phyloP scores from a whole-genome alignment of 352 stramenopile species.

The Globisporangium recalcitrans region DNA sequence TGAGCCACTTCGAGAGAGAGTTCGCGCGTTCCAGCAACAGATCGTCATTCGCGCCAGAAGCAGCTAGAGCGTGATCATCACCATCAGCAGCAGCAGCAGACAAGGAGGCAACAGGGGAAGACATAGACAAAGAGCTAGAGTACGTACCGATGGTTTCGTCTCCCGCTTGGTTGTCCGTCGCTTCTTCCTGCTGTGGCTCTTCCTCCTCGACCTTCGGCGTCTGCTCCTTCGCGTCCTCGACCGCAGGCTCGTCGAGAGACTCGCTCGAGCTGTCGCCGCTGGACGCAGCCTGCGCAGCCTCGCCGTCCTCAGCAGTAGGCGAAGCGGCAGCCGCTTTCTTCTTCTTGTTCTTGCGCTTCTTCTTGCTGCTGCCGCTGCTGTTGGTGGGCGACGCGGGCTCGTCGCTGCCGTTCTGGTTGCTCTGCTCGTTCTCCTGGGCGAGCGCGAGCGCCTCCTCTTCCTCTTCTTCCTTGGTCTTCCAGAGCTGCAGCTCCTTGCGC shows the following conservation, averaged over 20 bases:
- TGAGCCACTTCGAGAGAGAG: slow-evolving; percentile 13
- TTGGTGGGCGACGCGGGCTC: slow-evolving; percentile 14
- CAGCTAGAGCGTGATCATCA: slow-evolving; percentile 4
- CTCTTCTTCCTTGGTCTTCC: slow-evolving; percentile 32
- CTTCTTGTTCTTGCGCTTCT: slow-evolving; percentile 30
- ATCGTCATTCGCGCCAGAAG: neutral
- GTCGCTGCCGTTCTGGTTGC: slow-evolving; percentile 19
- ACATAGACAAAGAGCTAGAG: neutral
- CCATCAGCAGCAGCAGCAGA: neutral
- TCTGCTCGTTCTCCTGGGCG: slow-evolving; percentile 13
- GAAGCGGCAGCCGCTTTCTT: slow-evolving; percentile 8
- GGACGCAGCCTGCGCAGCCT: neutral
- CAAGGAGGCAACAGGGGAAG: neutral
- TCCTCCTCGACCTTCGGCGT: slow-evolving; percentile 5
- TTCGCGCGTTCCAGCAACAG: slow-evolving; percentile 10
- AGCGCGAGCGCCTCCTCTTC: slow-evolving; percentile 4
- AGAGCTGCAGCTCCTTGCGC: slow-evolving; percentile 66
- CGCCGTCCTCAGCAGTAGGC: neutral
- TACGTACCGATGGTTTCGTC: slow-evolving; percentile 16
- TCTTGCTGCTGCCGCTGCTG: slow-evolving; percentile 17
- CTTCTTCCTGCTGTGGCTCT: neutral
- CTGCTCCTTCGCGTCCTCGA: slow-evolving; percentile 6
- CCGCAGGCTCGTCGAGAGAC: slow-evolving; percentile 4
- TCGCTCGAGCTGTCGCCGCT: slow-evolving; percentile 14
- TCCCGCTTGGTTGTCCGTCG: slow-evolving; percentile 11